Base-by-base conservation (phyloP, 2,329 filamentous ascomycete genomes). In the Aureobasidium leucospermi region DNA sequence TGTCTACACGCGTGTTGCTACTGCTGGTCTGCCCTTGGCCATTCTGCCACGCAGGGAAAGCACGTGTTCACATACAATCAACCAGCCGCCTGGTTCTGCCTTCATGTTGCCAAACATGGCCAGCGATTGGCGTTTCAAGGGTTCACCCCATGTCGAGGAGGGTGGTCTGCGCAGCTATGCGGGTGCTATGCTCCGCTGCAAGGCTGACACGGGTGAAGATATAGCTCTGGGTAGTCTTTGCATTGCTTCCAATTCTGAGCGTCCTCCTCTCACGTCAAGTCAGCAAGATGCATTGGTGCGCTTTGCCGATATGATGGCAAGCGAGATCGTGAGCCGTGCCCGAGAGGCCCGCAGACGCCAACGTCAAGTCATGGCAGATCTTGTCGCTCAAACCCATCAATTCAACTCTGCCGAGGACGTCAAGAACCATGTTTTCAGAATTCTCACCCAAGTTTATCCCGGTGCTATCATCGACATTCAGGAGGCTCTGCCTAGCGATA, bases 31-130 rank as follows among this genome's bases (percentile, higher is more conserved):
- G 4, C 70, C 74, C 0, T 63, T 78, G 0, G 74, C 70, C 15
- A 68, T 76, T 8, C 62, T 79, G 3, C 77, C 77, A 0, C 74
- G 77, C 5, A 72, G 76, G 7, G 77, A 79, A 62, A 76, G 71
- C 10, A 70, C 74, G 0, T 79, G 77, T 64, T 71, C 76, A 0
- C 77, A 79, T 39, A 78, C 75, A 0, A 69, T 78, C 53, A 61
- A 58, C 28, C 59, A 61, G 15, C 38, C 59, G 9, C 23, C 52
- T 2, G 57, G 31, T 28, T 39, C 65, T 2, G 70, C 78, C 0
- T 78, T 79, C 52, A 67, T 72, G 16, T 39, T 79, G 0, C 71
- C 73, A 0, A 71, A 77, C 45, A 75, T 78, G 71, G 63, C 67
- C 6, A 63, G 71, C 4, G 77, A 79, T 55, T 79, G 76, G 77